Evolutionary conservation across 2,329 filamentous ascomycete species (phyloP).

Genomic region (Aureobasidium namibiae): DNA sequence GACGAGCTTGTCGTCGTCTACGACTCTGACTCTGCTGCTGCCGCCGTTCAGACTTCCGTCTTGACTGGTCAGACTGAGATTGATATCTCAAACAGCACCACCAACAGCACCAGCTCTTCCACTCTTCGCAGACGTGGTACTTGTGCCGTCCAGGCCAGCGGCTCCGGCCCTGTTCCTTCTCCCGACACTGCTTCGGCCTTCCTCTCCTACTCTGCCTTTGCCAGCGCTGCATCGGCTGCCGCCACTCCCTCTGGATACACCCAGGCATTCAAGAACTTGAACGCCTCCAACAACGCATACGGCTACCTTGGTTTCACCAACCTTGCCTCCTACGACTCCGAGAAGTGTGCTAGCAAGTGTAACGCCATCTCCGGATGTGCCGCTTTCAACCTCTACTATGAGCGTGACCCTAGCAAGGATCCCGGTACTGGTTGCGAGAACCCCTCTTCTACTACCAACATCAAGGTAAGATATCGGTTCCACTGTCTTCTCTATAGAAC

Average conservation of each 20-base stretch:
- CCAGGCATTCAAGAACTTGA: constrained; percentile 21
- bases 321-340: constrained; percentile 24
- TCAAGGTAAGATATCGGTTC: constrained; percentile 22
- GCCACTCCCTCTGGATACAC: constrained; percentile 23
- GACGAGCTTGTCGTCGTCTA: constrained; percentile 12
- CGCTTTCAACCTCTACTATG: constrained; percentile 30
- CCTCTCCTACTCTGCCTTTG: constrained; percentile 13
- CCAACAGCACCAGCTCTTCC: constrained; percentile 8
- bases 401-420: constrained; percentile 27
- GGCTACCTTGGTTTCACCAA: constrained; percentile 26
- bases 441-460: constrained; percentile 26
- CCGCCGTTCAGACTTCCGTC: constrained; percentile 8
- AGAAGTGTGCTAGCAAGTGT: constrained; percentile 24
- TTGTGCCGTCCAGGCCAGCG: constrained; percentile 10
- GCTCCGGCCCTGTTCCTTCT: constrained; percentile 17
- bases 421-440: constrained; percentile 27
- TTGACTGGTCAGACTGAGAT: neutral
- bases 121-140: constrained; percentile 5
- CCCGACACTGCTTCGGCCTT: constrained; percentile 30
- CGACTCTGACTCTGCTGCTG: constrained; percentile 11
- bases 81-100: constrained; percentile 8
- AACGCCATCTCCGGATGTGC: constrained; percentile 22
- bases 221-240: constrained; percentile 20
- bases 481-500: too few relatives aligned
- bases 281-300: constrained; percentile 14